Evolutionary conservation across 352 stramenopile genomes (phyloP).

Genomic region (Thalassiosira mediterranea): DNA sequence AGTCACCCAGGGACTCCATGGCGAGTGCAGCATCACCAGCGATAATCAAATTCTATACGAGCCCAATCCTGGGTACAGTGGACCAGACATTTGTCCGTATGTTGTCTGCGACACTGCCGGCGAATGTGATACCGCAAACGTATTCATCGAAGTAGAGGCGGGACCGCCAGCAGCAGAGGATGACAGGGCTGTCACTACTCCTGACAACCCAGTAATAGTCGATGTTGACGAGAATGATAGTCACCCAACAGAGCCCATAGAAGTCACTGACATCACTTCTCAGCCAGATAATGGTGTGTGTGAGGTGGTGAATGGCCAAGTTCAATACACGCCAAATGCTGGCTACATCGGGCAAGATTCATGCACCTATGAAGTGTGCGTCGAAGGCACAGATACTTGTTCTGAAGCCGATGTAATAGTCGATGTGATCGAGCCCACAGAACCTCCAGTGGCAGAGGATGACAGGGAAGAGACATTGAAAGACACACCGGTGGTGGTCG

Average conservation of each 20-base stretch:
- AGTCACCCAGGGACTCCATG: constrained; percentile 12
- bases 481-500: constrained; percentile 8
- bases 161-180: constrained; percentile 2
- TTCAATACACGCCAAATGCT: constrained; percentile 12
- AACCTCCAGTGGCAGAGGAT: constrained; percentile 8
- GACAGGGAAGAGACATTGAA: constrained; percentile 5
- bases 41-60: constrained; percentile 24
- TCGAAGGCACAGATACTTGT: constrained; percentile 1
- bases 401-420: constrained; percentile 1
- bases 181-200: not conserved
- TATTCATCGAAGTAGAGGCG: constrained; percentile 17
- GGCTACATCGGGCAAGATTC: constrained; percentile 7
- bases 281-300: constrained; percentile 24
- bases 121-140: constrained; percentile 18
- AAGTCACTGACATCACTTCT: constrained; percentile 17
- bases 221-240: constrained; percentile 27
- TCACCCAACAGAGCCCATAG: constrained; percentile 1
- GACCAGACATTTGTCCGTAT: constrained; percentile 33
- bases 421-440: constrained; percentile 2
- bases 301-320: constrained; percentile 6
- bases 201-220: constrained; percentile 4
- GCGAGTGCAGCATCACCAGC: constrained; percentile 11
- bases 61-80: constrained; percentile 16
- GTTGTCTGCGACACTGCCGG: constrained; percentile 24
- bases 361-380: constrained; percentile 18